Base-by-base conservation (phyloP, 1,284 basidiomycete species). In the Lignosus rhinocerotis region DNA sequence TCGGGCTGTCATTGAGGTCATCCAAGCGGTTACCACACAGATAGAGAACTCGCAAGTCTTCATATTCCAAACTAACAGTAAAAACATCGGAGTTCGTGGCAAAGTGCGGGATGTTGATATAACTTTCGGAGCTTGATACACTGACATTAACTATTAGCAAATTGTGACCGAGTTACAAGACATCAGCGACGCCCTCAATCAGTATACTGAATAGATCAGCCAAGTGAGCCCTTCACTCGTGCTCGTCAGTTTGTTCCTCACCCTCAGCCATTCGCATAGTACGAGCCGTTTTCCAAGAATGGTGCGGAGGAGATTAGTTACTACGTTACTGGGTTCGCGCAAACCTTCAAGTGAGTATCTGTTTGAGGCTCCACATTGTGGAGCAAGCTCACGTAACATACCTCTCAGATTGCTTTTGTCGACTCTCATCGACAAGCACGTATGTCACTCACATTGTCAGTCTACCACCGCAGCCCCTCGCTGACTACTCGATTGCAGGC, bases 381-480 rank as follows among this genome's bases (percentile, higher is more conserved):
- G 36, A 11, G 16, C 36, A 38, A 8, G 39, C 2, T 42, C 14
- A 42, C n/a, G 11, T 8, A n/a, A 12, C 17, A 12, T 17, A 17
- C 21, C 17, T 21, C n/a, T 8, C n/a, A 17, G 39, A 21, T 17
- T 34, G 33, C 33, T 36, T 17, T 9, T 19, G 11, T 14, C 31
- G 32, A 45, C 39, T 19, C 45, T 53, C 44, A 38, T 45, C 44
- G 42, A 25, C 52, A 46, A 53, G 52, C 33, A 53, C 9, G 52
- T 53, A 53, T 32, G 11, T 16, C n/a, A 3, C 9, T 7, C 14
- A 2, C 32, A 12, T 30, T 16, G 5, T 12, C 21, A 3, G 8
- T 11, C 14, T 17, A 31, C 14, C 14, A 14, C 39, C 14, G 14
- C 2, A 6, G 36, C 36, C 17, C 17, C 11, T 21, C 10, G 8